Conservation (phyloP, 2,329 filamentous ascomycete genomes). For the Phialemoniopsis sp. region DNA sequence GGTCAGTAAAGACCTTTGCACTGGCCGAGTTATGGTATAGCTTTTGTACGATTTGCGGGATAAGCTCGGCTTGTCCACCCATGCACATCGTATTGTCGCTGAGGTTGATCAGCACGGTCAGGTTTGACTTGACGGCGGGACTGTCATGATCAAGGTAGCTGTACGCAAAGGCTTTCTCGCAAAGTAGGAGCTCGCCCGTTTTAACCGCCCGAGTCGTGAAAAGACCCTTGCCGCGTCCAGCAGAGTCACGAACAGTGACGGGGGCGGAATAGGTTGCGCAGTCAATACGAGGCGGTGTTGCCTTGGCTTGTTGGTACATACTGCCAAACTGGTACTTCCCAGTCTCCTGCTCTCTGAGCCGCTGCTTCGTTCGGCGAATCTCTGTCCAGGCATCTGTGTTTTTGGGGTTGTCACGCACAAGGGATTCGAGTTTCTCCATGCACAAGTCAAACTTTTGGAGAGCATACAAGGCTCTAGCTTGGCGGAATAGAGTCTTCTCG, state of each 20-base stretch:
- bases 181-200: slow-evolving; percentile 47
- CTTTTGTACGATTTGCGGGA: slow-evolving; percentile 37
- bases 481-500: background rate
- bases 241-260: slow-evolving; percentile 33
- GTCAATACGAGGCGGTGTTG: slow-evolving; percentile 36
- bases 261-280: slow-evolving; percentile 38
- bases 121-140: slow-evolving; percentile 4
- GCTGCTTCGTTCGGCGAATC: slow-evolving; percentile 18
- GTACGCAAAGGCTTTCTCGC: slow-evolving; percentile 51
- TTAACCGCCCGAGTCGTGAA: slow-evolving; percentile 43
- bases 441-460: slow-evolving; percentile 31
- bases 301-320: slow-evolving; percentile 29
- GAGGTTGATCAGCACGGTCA: slow-evolving; percentile 29
- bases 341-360: slow-evolving; percentile 30
- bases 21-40: slow-evolving; percentile 33
- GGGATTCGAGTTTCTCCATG: slow-evolving; percentile 22
- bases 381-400: slow-evolving; percentile 23
- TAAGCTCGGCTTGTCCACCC: slow-evolving; percentile 34
- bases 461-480: slow-evolving; percentile 38
- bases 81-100: slow-evolving; percentile 21
- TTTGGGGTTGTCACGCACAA: slow-evolving; percentile 25
- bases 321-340: slow-evolving; percentile 32
- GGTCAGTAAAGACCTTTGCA: slow-evolving; percentile 23
- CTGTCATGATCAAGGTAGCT: slow-evolving; percentile 19
- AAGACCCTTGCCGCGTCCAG: slow-evolving; percentile 40